These are phyloP conservation scores for Arachnomyces sp. DNA, from an alignment of 2,329 filamentous ascomycete genomes.

Conservation along the genomic window DNA sequence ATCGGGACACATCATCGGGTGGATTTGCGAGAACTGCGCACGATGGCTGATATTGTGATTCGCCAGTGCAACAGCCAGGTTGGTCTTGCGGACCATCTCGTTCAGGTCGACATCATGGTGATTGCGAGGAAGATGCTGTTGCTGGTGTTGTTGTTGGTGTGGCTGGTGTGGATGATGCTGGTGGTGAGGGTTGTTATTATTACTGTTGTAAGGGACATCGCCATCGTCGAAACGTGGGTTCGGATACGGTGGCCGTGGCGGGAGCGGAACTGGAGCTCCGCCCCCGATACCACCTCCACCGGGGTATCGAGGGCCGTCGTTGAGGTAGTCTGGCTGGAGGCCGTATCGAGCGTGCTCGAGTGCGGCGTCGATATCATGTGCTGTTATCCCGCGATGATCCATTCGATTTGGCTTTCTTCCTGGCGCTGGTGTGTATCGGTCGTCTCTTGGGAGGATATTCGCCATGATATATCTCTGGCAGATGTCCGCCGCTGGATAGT, in stretches of 20 bases:
- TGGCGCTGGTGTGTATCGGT: conserved; percentile 12
- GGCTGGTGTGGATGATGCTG: too few relatives aligned
- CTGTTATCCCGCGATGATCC: conserved; percentile 12
- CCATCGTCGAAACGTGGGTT: conserved; percentile 6
- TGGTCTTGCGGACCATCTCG: conserved; percentile 15
- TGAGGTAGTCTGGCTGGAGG: conserved; percentile 11
- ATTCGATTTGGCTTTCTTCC: conserved; percentile 9
- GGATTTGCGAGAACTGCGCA: conserved; percentile 14
- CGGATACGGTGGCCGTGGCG: conserved; percentile 1
- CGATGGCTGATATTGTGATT: conserved; percentile 15
- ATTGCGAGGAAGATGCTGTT: neutral
- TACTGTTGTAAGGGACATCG: neutral
- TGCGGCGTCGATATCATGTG: conserved; percentile 15
- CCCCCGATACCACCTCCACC: too few relatives aligned
- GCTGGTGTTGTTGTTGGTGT: too few relatives aligned
- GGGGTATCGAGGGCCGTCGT: conserved; percentile 4
- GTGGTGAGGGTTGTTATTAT: too few relatives aligned
- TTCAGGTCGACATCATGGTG: conserved; percentile 6
- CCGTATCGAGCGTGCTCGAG: conserved; percentile 15
- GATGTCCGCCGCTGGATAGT: too few relatives aligned
- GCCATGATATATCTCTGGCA: conserved; percentile 3
- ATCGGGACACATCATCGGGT: conserved; percentile 18
- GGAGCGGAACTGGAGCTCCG: neutral
- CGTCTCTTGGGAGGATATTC: conserved; percentile 10
- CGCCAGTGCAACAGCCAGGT: conserved; percentile 15